Base-by-base conservation (phyloP, 768 basidiomycete genomes). In the Jaapia argillacea region DNA sequence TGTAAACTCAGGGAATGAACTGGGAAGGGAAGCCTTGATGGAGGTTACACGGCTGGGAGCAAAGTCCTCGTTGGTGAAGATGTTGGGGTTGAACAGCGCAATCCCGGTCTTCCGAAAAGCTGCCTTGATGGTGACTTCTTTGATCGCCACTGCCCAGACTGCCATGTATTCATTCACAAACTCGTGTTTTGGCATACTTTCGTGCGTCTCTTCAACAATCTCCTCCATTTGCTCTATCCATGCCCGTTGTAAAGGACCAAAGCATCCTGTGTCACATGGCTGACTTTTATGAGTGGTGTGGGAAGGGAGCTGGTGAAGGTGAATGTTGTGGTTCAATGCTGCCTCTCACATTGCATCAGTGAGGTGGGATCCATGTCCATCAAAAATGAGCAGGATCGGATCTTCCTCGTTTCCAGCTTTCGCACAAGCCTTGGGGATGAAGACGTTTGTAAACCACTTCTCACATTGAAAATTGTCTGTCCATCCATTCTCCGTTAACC, bases 341-440 rank as follows among this genome's bases (percentile, higher is more conserved):
- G 52, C 63, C 4, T 46, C 27, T 41, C 54, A 53, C 45, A 68
- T 65, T 16, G 20, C 16, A 37, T 43, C 57, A 6, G 63, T 61
- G 44, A 49, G 52, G 49, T 68, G 65, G 2, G 59, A 61, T 18
- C 60, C 61, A 48, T 68, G 67, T 1, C 67, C 64, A 52, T 69
- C 66, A 3, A 68, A 48, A 23, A 68, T 63, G 2, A 68, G 51
- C 4, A 66, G 51, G 0, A 47, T 54, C n/a, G n/a, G n/a, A n/a
- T n/a, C n/a, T n/a, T n/a, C n/a, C n/a, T n/a, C n/a, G n/a, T n/a
- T n/a, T n/a, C n/a, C n/a, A n/a, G n/a, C n/a, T 14, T 56, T 60
- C 6, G n/a, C n/a, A n/a, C n/a, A n/a, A n/a, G n/a, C n/a, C n/a
- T n/a, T n/a, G n/a, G 31, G 31, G 16, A 33, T 33, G 31, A 33